These are phyloP conservation scores for Lentinula novae-zelandiae DNA, from an alignment of 1,284 basidiomycete genomes.

Conservation along the genomic window DNA sequence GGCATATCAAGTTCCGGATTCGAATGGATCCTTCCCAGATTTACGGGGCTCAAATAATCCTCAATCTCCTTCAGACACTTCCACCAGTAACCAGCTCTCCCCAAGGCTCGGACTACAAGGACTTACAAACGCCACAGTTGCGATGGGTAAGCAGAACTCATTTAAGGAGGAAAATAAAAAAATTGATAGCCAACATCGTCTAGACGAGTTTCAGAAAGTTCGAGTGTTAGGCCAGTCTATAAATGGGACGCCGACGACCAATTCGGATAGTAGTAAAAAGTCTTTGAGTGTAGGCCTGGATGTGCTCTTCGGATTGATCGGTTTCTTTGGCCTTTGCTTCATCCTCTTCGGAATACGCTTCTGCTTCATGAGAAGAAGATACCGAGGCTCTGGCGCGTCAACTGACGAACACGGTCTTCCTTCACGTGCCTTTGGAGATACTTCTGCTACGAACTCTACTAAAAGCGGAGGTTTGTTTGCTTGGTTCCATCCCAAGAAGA, in stretches of 20 bases:
- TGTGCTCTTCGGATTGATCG: conserved; percentile 52
- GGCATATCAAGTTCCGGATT: conserved; percentile 50
- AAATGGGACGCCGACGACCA: conserved; percentile 10
- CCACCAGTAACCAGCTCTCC: conserved; percentile 21
- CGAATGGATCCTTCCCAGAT: conserved; percentile 40
- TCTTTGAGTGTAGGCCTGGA: conserved; percentile 47
- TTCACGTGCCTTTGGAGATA: conserved; percentile 3
- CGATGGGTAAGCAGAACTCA: conserved; percentile 29
- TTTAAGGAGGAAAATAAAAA: neutral
- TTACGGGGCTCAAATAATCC: conserved; percentile 4
- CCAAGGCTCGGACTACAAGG: conserved; percentile 56
- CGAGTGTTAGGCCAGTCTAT: conserved; percentile 59
- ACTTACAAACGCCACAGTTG: conserved; percentile 54
- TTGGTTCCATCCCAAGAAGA: conserved; percentile 8
- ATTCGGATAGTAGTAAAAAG: conserved; percentile 30
- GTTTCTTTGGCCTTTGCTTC: conserved; percentile 53
- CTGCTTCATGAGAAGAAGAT: conserved; percentile 39
- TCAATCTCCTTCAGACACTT: conserved; percentile 1
- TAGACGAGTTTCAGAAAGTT: conserved; percentile 59
- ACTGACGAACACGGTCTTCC: conserved; percentile 6
- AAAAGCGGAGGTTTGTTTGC: conserved; percentile 7
- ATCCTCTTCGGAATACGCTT: conserved; percentile 51
- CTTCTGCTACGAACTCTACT: conserved; percentile 1
- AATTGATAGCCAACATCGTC: neutral
- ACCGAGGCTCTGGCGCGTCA: conserved; percentile 14